These are phyloP conservation scores for Ophiocordyceps camponoti-floridani DNA, from an alignment of 2,329 filamentous ascomycete genomes.

Conservation along the genomic window DNA sequence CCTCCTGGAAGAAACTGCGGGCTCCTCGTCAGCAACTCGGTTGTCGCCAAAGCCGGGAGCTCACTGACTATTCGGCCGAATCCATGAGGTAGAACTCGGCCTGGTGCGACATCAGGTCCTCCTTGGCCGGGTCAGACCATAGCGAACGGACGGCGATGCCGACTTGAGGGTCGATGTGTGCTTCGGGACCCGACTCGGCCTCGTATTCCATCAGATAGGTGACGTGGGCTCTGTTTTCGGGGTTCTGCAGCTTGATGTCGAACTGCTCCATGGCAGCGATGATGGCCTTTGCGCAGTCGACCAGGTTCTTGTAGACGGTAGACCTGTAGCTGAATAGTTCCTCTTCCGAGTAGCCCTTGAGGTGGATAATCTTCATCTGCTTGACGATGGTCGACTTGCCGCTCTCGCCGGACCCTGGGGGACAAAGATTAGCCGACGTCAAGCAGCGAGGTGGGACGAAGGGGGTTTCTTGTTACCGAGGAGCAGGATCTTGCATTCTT, in stretches of 20 bases:
- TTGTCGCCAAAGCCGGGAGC: not conserved
- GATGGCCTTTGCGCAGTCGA: constrained; percentile 90
- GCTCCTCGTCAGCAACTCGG: not conserved
- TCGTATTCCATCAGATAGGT: constrained; percentile 75
- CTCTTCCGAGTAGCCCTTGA: constrained; percentile 90
- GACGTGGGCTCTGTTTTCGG: constrained; percentile 55
- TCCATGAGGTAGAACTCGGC: constrained; percentile 99
- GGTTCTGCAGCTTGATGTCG: constrained; percentile 57
- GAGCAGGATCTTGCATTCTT: constrained; percentile 97
- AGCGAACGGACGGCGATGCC: constrained; percentile 69
- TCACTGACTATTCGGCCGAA: constrained; percentile 83
- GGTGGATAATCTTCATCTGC: constrained; percentile 99
- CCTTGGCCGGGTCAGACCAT: constrained; percentile 78
- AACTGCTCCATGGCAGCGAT: constrained; percentile 88
- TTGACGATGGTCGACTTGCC: constrained; percentile 99
- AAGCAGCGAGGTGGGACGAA: constrained; percentile 2
- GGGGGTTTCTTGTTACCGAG: constrained; percentile 49
- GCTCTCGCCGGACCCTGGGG: constrained; percentile 82
- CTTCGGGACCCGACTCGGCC: constrained; percentile 78
- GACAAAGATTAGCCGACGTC: not conserved
- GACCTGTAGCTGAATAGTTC: constrained; percentile 87
- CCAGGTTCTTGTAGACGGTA: constrained; percentile 94
- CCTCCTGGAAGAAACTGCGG: constrained; percentile 93
- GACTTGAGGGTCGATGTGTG: constrained; percentile 62
- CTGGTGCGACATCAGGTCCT: constrained; percentile 74